Base-by-base conservation (phyloP, 208 protist genomes). In the Endotrypanum monterogeii region DNA sequence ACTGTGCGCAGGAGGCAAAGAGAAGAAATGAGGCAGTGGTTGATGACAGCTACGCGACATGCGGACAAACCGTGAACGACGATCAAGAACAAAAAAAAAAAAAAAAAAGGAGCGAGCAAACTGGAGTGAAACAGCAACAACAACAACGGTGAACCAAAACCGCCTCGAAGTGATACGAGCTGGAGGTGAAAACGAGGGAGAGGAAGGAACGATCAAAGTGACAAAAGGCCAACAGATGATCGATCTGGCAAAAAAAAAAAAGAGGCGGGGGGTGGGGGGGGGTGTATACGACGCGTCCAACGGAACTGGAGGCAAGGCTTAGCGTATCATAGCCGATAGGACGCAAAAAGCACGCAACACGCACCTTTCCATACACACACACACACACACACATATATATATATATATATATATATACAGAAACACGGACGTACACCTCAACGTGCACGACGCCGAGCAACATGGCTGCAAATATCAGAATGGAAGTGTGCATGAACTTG, bases 331-430 rank as follows among this genome's bases (percentile, higher is more conserved):
- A 20, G 1, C n/a, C 6, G 37, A 65, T 23, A 1, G n/a, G 35
- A 30, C 23, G 8, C 37, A 23, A 23, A 39, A 35, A 65, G 37
- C 32, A 65, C 60, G 28, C 20, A 46, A 32, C 37, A 37, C 54
- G 0, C 25, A 25, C 16, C 52, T 56, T 25, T 56, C 52, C 52
- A 20, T 20, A 20, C 52, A 28, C 56, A 25, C 1, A 39, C 51
- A 54, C 63, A 68, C 35, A 48, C 63, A 51, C 63, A 68, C 41
- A 48, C 61, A 52, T 2, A 30, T 23, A 52, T 23, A 68, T 12
- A 51, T 16, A 28, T 39, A 28, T 23, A 25, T 28, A n/a, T 18
- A 32, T 60, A 30, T 30, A 60, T 32, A 25, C 56, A 28, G 57
- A 28, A 25, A 44, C 32, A 63, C 57, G 32, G 32, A n/a, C 57